These are phyloP conservation scores for Mycosphaerella arachidis DNA, from an alignment of 2,329 filamentous ascomycete species.

Conservation along the genomic window DNA sequence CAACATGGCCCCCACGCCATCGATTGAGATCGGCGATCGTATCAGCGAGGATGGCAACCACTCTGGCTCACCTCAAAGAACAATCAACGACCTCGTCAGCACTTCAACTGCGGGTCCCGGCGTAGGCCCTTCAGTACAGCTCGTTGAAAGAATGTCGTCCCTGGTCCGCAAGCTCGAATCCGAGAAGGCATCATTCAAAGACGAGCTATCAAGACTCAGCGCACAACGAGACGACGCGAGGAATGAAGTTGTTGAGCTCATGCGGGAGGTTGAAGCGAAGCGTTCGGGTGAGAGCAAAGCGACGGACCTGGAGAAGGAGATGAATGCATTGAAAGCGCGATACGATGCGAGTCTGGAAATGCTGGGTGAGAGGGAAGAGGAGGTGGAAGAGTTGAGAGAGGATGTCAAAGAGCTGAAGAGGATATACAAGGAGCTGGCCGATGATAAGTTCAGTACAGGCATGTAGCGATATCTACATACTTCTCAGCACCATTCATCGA, in stretches of 20 bases:
- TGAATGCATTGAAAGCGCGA: constrained; percentile 65
- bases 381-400: constrained; percentile 81
- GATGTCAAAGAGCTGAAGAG: constrained; percentile 92
- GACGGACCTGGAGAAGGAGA: constrained; percentile 61
- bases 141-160: constrained; percentile 93
- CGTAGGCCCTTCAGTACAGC: constrained; percentile 86
- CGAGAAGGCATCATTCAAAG: constrained; percentile 82
- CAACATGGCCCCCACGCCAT: constrained; percentile 41
- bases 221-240: constrained; percentile 88
- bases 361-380: constrained; percentile 94
- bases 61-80: constrained; percentile 61
- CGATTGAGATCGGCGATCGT: constrained; percentile 47
- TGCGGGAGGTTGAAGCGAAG: constrained; percentile 77
- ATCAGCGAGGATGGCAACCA: constrained; percentile 49
- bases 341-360: constrained; percentile 92
- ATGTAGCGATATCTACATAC: background rate
- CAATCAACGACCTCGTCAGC: constrained; percentile 53
- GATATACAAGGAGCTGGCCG: constrained; percentile 90
- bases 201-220: constrained; percentile 75
- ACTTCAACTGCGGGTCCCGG: constrained; percentile 65
- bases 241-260: constrained; percentile 82
- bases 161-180: constrained; percentile 85
- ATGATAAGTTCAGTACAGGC: constrained; percentile 39
- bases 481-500: background rate
- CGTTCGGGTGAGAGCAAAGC: constrained; percentile 58